Evolutionary conservation across 768 basidiomycete genomes (phyloP).

Genomic region (Lactarius vividus): DNA sequence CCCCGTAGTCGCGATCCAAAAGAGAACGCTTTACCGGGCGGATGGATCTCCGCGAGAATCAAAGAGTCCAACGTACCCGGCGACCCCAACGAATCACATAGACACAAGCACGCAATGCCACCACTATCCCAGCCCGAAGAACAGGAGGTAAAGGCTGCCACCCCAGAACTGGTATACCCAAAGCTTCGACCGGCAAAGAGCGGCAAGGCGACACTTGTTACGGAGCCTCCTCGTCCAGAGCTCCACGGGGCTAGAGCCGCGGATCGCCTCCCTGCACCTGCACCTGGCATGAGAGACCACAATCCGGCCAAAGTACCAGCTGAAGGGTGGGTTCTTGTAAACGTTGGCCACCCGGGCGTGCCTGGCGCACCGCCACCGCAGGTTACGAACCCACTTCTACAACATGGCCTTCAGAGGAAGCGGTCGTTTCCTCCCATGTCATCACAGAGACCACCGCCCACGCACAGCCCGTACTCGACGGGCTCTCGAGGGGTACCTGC

Average conservation of each 20-base stretch:
- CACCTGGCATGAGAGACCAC: background rate
- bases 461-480: constrained; percentile 14
- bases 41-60: constrained; percentile 29
- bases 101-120: background rate
- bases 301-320: constrained; percentile 36
- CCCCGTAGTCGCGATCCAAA: constrained; percentile 4
- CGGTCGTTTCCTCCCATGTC: constrained; percentile 14
- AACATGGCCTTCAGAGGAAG: constrained; percentile 12
- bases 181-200: constrained; percentile 46
- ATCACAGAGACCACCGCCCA: background rate
- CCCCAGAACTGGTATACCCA: constrained; percentile 50
- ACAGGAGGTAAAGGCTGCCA: constrained; percentile 44
- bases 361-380: constrained; percentile 32
- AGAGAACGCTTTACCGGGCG: constrained; percentile 24
- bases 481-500: constrained; percentile 7
- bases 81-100: background rate
- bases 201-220: constrained; percentile 63
- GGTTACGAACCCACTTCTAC: background rate
- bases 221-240: constrained; percentile 39
- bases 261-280: constrained; percentile 6
- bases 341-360: constrained; percentile 42
- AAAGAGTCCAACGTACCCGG: background rate
- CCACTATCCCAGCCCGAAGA: constrained; percentile 11
- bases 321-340: constrained; percentile 66
- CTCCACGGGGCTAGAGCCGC: background rate